Evolutionary conservation across 2,329 filamentous ascomycete genomes (phyloP).

Genomic region (Graphiopsis chlorocephala): DNA sequence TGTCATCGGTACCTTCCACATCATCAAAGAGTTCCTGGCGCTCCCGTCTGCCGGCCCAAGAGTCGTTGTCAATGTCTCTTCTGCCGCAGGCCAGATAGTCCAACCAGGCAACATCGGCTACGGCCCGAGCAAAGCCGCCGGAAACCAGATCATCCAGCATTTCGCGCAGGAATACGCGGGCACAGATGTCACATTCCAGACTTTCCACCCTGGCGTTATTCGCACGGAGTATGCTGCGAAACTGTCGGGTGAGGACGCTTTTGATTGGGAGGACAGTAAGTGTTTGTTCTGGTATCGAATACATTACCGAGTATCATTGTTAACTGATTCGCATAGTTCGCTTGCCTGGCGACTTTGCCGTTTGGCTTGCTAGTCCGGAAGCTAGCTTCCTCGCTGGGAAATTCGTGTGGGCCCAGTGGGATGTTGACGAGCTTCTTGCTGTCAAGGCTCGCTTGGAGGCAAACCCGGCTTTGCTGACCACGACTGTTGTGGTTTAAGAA

Average conservation of each 20-base stretch:
- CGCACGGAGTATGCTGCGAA: neutral
- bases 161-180: neutral
- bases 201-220: conserved; percentile 12
- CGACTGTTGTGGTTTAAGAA: conserved; percentile 19
- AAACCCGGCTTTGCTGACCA: conserved; percentile 23
- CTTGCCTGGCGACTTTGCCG: conserved; percentile 29
- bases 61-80: conserved; percentile 37
- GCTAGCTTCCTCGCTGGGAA: conserved; percentile 40
- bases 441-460: conserved; percentile 18
- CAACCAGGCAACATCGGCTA: conserved; percentile 15
- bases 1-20: conserved; percentile 34
- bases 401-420: conserved; percentile 40
- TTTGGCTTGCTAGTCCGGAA: conserved; percentile 42
- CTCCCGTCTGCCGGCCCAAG: conserved; percentile 30
- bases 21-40: conserved; percentile 38
- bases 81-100: conserved; percentile 34
- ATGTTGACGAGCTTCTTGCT: conserved; percentile 39
- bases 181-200: neutral
- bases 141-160: conserved; percentile 11
- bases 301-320: neutral
- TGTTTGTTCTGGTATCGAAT: neutral
- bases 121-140: conserved; percentile 4
- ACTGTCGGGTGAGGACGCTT: neutral
- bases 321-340: neutral
- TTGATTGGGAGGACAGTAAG: conserved; percentile 8